Evolutionary conservation across 2,329 filamentous ascomycete species (phyloP), one percentile per base, ranked within the genome.

Genomic region (Fusarium sp.): DNA sequence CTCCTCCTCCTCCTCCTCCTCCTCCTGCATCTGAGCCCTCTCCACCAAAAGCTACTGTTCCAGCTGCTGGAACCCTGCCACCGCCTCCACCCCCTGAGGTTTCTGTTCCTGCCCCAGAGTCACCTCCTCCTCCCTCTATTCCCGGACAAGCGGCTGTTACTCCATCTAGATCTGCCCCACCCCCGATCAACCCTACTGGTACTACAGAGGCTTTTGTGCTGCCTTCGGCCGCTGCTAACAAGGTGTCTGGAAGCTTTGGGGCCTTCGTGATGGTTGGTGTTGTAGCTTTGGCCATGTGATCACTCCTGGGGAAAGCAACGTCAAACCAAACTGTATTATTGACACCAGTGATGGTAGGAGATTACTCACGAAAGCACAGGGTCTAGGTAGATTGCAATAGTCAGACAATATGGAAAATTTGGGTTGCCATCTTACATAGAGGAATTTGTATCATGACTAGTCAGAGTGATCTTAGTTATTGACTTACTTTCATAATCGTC

Each of bases 221-320:
- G 51, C 74, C 83, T 28, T 81, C 80, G 41, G 83, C 79, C 42
- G 84, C 79, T 28, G 84, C 81, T 51, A 81, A 81, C 55, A 82
- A 81, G 74, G 68, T 78, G 38, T 78, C 78, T 41, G 75, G 80
- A 33, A 81, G 80, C 58, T 57, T 82, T 30, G 82, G 81, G 31
- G 81, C 82, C 61, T 76, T 85, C 45, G 73, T 83, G 51, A 61
- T 83, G 36, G 84, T 80, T 45, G 84, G 81, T 64, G 65, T 83
- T 41, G 82, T 80, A 55, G 82, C 81, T 28, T 59, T 86, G 44
- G 74, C 81, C 62, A 70, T 85, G 66, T 85, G 80, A 75, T 48
- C 22, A 33, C 11, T 26, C 13, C 20, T 31, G 15, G 16, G 26
- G 39, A 16, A 35, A 35, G 28, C 9, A 20, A n/a, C 18, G 24